Percentiles rank a stretch among this genome's conserved stretches.
phyloP scores from a whole-genome alignment of 768 basidiomycete genomes.

The Leccinellum luteum region DNA sequence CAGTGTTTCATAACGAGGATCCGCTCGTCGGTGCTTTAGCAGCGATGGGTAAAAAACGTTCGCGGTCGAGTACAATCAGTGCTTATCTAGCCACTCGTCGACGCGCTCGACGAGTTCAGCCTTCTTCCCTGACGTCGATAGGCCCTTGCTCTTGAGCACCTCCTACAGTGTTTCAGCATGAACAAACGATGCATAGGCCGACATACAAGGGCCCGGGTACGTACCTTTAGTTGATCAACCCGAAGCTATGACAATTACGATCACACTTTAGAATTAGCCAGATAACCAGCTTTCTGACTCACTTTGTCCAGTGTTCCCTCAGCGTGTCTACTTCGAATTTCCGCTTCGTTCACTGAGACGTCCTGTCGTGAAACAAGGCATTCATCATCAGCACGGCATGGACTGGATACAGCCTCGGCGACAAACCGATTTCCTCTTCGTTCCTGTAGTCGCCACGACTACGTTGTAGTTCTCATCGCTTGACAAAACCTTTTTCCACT shows the following conservation, averaged over 20 bases:
- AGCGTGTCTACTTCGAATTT: constrained; percentile 67
- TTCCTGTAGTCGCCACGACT: constrained; percentile 45
- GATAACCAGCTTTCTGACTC: constrained; percentile 14
- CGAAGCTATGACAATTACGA: constrained; percentile 48
- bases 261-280: constrained; percentile 4
- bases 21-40: too few relatives aligned
- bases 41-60: not conserved
- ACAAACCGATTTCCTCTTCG: constrained; percentile 74
- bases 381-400: not conserved
- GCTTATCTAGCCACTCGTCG: constrained; percentile 54
- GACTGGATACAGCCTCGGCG: not conserved
- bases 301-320: constrained; percentile 66
- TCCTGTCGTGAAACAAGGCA: constrained; percentile 40
- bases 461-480: constrained; percentile 63
- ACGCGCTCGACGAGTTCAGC: constrained; percentile 68
- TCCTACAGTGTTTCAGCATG: constrained; percentile 42
- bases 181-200: not conserved
- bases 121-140: constrained; percentile 65
- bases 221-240: constrained; percentile 76
- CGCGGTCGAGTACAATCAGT: constrained; percentile 13
- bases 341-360: constrained; percentile 62
- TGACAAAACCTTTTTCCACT: constrained; percentile 65
- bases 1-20: not conserved
- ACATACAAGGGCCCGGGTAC: constrained; percentile 14
- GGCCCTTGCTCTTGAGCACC: constrained; percentile 68